phyloP scores from a whole-genome alignment of 2,329 filamentous ascomycete species.

The Talaromyces sp. region DNA sequence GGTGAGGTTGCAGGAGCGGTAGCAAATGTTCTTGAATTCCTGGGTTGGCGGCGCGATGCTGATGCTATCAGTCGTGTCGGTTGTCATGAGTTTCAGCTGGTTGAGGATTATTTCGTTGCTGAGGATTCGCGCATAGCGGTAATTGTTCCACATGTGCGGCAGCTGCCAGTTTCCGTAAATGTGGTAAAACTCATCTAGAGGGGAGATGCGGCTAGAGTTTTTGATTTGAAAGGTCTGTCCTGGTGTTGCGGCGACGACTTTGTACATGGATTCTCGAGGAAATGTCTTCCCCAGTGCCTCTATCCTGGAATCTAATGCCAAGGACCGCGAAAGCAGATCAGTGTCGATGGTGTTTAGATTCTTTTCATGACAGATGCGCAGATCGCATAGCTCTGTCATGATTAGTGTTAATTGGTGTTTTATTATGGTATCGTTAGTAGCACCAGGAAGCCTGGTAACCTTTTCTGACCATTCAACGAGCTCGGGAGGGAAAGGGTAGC shows the following conservation, averaged over 20 bases:
- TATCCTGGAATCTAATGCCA: conserved; percentile 28
- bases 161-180: conserved; percentile 50
- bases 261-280: conserved; percentile 23
- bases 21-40: conserved; percentile 25
- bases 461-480: conserved; percentile 26
- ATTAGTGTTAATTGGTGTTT: conserved; percentile 26
- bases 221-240: conserved; percentile 29
- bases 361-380: conserved; percentile 16
- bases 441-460: conserved; percentile 12
- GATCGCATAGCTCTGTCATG: conserved; percentile 25
- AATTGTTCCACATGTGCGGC: conserved; percentile 54
- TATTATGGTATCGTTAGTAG: conserved; percentile 14
- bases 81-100: conserved; percentile 22
- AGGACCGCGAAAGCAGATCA: conserved; percentile 26
- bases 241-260: conserved; percentile 17
- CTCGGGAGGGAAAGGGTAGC: conserved; percentile 24
- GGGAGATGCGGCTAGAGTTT: conserved; percentile 15
- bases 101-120: conserved; percentile 44
- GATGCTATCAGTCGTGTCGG: too few relatives aligned
- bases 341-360: conserved; percentile 1
- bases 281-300: conserved; percentile 24
- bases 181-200: conserved; percentile 48
- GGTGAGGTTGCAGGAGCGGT: conserved; percentile 21
- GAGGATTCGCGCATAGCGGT: conserved; percentile 52
- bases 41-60: conserved; percentile 21